phyloP scores from a whole-genome alignment of 2,329 filamentous ascomycete species.

The Colletotrichum higginsianum region DNA sequence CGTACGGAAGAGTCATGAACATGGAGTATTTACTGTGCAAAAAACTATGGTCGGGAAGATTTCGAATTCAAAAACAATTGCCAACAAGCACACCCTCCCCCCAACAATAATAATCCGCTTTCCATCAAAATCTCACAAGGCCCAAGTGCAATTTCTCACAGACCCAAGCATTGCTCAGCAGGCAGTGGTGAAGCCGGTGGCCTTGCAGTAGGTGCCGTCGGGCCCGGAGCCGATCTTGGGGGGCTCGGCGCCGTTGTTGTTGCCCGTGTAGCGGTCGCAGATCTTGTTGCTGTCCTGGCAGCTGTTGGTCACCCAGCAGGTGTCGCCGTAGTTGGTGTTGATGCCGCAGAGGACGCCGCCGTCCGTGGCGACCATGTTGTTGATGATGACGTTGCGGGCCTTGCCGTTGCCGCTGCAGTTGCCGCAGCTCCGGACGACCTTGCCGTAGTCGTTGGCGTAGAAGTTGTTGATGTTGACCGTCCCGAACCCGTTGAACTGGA shows the following conservation, averaged over 20 bases:
- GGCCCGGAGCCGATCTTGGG: slow-evolving; percentile 54
- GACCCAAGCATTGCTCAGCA: slow-evolving; percentile 24
- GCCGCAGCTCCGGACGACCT: slow-evolving; percentile 65
- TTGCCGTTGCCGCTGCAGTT: slow-evolving; percentile 61
- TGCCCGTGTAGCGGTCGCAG: slow-evolving; percentile 56
- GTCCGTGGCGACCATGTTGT: slow-evolving; percentile 57
- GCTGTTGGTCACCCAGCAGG: slow-evolving; percentile 58
- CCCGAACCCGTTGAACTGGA: slow-evolving; percentile 61
- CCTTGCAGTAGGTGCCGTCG: slow-evolving; percentile 53
- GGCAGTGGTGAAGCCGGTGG: slow-evolving; percentile 37
- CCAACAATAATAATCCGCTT: neutral
- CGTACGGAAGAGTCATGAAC: no score
- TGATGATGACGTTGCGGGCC: slow-evolving; percentile 60
- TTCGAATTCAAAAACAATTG: no score
- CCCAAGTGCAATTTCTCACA: no score
- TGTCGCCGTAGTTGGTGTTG: slow-evolving; percentile 67
- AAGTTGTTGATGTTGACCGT: slow-evolving; percentile 57
- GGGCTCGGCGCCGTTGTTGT: slow-evolving; percentile 54
- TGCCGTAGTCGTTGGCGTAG: slow-evolving; percentile 63
- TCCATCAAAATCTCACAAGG: neutral
- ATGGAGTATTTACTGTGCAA: no score
- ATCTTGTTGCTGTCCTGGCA: slow-evolving; percentile 51
- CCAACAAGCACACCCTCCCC: no score
- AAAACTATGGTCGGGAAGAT: no score
- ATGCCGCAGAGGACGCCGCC: slow-evolving; percentile 62